Base-by-base conservation (phyloP, 2,329 filamentous ascomycete genomes). In the Sporothrix phasma region DNA sequence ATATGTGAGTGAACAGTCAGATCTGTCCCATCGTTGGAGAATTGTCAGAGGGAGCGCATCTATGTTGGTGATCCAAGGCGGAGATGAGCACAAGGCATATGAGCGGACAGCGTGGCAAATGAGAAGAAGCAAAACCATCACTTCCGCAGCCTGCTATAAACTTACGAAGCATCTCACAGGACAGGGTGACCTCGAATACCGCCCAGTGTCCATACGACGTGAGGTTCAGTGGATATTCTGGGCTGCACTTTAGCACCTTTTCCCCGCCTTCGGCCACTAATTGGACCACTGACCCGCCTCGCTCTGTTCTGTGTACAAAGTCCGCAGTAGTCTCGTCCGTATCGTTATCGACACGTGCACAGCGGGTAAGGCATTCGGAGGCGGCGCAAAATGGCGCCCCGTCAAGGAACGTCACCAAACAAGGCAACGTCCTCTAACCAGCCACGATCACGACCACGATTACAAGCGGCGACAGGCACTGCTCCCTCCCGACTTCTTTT, bases 281-380 rank as follows among this genome's bases (percentile, higher is more conserved):
- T 6, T 41, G 34, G 31, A 31, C 31, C 13, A 56, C 24, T 41
- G 34, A 17, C 29, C 15, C 26, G 29, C 15, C 49, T 31, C 13
- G 26, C 10, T 1, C 47, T 34, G 29, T 13, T 5, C 37, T 41
- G 13, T 10, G 34, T 6, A 37, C 34, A 8, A n/a, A n/a, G 2
- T 37, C 3, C 13, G 34, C 3, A 11, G 2, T 6, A 11, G 34
- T 37, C 13, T 11, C 1, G 37, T 22, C 31, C 4, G 11, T 26
- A 63, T 58, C 61, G 58, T 24, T 63, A 63, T 56, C 61, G 39
- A 39, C 49, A 63, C 49, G 61, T 62, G 54, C 54, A 15, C 19
- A 13, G 22, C 54, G 17, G 26, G 26, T 26, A 37, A 56, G 51
- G 51, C 51, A 37, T 54, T 34, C 49, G 34, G 49, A 54, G 31